These are phyloP conservation scores for Pneumocystis sp. DNA, from an alignment of 1,139 yeast genomes.

Conservation along the genomic window DNA sequence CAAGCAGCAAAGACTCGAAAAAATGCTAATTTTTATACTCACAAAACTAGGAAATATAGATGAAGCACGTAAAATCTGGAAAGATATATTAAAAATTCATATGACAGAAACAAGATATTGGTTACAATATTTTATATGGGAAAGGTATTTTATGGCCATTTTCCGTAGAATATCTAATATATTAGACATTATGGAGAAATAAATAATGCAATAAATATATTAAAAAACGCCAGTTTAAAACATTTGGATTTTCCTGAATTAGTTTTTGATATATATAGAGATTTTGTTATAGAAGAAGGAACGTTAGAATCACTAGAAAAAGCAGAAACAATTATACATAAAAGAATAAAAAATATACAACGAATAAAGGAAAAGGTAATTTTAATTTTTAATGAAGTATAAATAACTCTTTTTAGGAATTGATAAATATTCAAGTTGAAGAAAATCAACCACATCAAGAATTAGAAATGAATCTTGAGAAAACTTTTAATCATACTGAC, in stretches of 20 bases:
- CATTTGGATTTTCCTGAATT: conserved; percentile 39
- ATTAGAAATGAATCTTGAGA: conserved; percentile 14
- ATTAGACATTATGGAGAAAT: conserved; percentile 3
- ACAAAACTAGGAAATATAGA: conserved; percentile 9
- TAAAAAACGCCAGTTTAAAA: conserved; percentile 23
- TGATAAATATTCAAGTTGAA: neutral
- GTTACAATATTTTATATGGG: conserved; percentile 34
- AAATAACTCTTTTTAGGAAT: neutral
- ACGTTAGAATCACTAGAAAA: conserved; percentile 19
- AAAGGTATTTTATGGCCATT: conserved; percentile 22
- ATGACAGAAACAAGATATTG: conserved; percentile 33
- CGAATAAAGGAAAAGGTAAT: neutral
- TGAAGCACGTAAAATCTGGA: conserved; percentile 24
- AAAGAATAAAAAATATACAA: neutral
- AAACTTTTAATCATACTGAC: conserved; percentile 3
- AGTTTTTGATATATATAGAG: conserved; percentile 34
- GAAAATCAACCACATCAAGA: neutral
- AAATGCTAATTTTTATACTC: conserved; percentile 2
- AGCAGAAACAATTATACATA: conserved; percentile 16
- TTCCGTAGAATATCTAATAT: neutral
- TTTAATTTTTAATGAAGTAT: neutral
- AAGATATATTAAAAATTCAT: conserved; percentile 23
- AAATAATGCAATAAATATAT: conserved; percentile 17
- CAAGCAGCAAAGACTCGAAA: neutral
- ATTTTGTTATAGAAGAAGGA: conserved; percentile 31